phyloP scores from a whole-genome alignment of 2,329 filamentous ascomycete genomes.

The Pseudogymnoascus verrucosus region DNA sequence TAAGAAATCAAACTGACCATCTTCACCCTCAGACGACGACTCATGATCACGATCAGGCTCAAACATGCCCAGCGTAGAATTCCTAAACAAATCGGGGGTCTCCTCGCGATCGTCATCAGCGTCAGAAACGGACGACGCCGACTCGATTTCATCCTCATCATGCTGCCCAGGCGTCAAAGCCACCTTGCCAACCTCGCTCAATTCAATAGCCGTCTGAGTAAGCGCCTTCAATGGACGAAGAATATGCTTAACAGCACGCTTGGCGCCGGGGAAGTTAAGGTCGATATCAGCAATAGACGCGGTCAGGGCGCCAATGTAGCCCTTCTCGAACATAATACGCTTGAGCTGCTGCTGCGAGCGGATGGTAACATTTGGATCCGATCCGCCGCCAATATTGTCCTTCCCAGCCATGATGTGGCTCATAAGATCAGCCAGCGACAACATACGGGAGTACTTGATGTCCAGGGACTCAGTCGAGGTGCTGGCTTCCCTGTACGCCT shows the following conservation, averaged over 20 bases:
- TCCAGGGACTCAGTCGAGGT: conserved; percentile 73
- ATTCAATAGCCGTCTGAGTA: conserved; percentile 75
- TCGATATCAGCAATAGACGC: conserved; percentile 92
- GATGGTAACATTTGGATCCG: conserved; percentile 30
- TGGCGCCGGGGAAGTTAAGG: conserved; percentile 86
- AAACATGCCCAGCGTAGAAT: conserved; percentile 91
- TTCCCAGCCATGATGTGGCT: conserved; percentile 82
- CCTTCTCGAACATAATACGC: conserved; percentile 97
- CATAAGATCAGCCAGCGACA: conserved; percentile 85
- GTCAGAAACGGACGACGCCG: conserved; percentile 82
- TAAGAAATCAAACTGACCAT: conserved; percentile 36
- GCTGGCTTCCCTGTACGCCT: conserved; percentile 83
- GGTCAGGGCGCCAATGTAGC: conserved; percentile 82
- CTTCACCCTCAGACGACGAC: conserved; percentile 61
- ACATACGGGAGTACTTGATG: conserved; percentile 76
- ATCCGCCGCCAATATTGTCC: conserved; percentile 50
- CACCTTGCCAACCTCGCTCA: conserved; percentile 65
- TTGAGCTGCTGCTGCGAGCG: conserved; percentile 75
- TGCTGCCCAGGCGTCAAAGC: conserved; percentile 57
- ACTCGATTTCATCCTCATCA: conserved; percentile 81
- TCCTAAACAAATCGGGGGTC: conserved; percentile 93
- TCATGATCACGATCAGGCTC: conserved; percentile 76
- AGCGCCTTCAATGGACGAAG: conserved; percentile 80
- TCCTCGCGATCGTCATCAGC: conserved; percentile 82
- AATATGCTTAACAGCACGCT: conserved; percentile 93